These are phyloP conservation scores for Chrysanthemum seticuspe DNA, from an alignment of 129 eudicot genomes.

Conservation along the genomic window DNA sequence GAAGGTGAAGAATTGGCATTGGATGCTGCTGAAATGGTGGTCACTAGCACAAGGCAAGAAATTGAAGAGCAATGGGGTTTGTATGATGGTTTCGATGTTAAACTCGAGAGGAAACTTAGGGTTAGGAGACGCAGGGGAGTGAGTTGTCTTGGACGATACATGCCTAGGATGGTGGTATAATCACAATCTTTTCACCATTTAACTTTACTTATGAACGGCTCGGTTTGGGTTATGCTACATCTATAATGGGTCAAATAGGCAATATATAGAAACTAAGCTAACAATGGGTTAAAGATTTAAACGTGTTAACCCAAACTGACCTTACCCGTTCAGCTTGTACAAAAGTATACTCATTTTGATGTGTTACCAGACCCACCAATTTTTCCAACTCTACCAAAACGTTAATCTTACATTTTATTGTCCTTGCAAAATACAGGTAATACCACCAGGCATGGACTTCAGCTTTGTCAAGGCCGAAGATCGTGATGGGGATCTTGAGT, in stretches of 20 bases:
- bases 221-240: not conserved
- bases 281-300: not conserved
- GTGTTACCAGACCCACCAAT: not conserved
- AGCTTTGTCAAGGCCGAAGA: constrained; percentile 68
- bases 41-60: constrained; percentile 83
- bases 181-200: constrained; percentile 1
- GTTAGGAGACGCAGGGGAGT: constrained; percentile 69
- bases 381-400: not conserved
- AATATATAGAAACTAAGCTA: not conserved
- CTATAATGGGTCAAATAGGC: not conserved
- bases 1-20: constrained; percentile 82
- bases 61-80: constrained; percentile 93
- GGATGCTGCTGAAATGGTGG: constrained; percentile 84
- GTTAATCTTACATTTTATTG: not conserved
- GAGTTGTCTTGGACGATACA: constrained; percentile 69
- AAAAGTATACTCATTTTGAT: not conserved
- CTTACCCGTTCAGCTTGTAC: not conserved
- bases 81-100: constrained; percentile 77
- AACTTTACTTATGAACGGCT: constrained; percentile 1
- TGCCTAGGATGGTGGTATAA: constrained; percentile 82
- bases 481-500: constrained; percentile 64
- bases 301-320: not conserved
- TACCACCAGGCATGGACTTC: constrained; percentile 93
- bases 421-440: constrained; percentile 46
- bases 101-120: constrained; percentile 76